These are phyloP conservation scores for Pontederia crassipes DNA, from an alignment of 176 grass and related monocot species.

Conservation along the genomic window DNA sequence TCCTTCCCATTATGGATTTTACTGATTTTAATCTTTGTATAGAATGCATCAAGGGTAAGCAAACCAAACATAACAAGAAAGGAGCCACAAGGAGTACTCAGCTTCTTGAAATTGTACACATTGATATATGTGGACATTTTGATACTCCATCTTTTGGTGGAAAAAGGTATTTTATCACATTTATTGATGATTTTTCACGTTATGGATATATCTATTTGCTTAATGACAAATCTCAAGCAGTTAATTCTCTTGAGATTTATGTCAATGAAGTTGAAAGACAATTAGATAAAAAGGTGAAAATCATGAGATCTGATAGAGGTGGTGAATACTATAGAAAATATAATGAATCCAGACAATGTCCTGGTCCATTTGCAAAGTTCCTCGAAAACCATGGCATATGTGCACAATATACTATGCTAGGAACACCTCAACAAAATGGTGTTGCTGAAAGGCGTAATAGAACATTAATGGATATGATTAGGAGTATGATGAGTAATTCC, in stretches of 20 bases:
- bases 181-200: conserved; percentile 17
- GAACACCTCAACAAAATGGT: conserved; percentile 16
- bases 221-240: background rate
- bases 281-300: conserved; percentile 23
- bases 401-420: conserved; percentile 4
- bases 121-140: conserved; percentile 14
- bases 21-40: conserved; percentile 11
- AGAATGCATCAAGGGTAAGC: conserved; percentile 14
- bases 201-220: background rate
- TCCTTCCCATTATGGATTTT: conserved; percentile 25
- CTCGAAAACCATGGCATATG: conserved; percentile 11
- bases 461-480: conserved; percentile 24
- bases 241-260: background rate
- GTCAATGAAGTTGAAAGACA: conserved; percentile 22
- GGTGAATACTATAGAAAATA: conserved; percentile 16
- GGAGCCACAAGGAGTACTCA: background rate
- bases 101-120: conserved; percentile 22
- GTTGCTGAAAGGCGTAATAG: conserved; percentile 9
- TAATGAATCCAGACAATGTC: conserved; percentile 15
- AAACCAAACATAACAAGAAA: conserved; percentile 22
- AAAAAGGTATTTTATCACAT: conserved; percentile 23
- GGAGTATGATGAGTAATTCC: conserved; percentile 8
- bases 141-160: conserved; percentile 9
- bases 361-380: conserved; percentile 18
- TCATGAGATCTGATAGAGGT: conserved; percentile 21